phyloP scores from a whole-genome alignment of 495 filamentous ascomycete species.

The Trichoderma gamsii region DNA sequence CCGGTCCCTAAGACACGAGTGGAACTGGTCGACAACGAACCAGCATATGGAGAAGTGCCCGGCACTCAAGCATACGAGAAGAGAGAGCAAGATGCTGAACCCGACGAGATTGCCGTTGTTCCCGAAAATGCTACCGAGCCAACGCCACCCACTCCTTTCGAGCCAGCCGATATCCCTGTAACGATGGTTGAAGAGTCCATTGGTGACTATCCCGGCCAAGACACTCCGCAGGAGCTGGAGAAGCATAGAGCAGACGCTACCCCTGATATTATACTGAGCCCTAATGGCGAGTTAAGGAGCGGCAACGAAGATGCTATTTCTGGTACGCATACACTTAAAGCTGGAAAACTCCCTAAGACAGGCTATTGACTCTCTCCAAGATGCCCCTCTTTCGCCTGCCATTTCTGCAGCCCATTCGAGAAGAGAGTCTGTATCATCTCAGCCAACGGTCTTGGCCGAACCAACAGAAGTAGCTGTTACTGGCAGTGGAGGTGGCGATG shows the following conservation, averaged over 20 bases:
- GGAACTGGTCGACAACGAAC: slow-evolving; percentile 62
- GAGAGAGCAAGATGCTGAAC: slow-evolving; percentile 75
- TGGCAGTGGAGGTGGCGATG: too few species aligned
- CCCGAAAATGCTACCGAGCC: slow-evolving; percentile 37
- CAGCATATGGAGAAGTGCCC: slow-evolving; percentile 78
- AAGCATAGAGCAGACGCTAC: slow-evolving; percentile 40
- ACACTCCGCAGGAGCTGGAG: background rate
- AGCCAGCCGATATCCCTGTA: slow-evolving; percentile 33
- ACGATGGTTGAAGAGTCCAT: slow-evolving; percentile 41
- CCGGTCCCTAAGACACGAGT: slow-evolving; percentile 79
- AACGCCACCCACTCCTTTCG: slow-evolving; percentile 18
- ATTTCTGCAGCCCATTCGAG: background rate
- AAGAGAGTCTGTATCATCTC: slow-evolving; percentile 17
- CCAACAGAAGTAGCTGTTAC: background rate
- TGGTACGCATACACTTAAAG: background rate
- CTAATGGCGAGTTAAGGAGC: slow-evolving; percentile 27
- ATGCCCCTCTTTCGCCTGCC: slow-evolving; percentile 13
- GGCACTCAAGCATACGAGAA: slow-evolving; percentile 72
- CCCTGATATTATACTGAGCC: slow-evolving; percentile 43
- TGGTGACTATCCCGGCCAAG: background rate
- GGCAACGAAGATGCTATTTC: slow-evolving; percentile 16
- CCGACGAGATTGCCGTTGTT: slow-evolving; percentile 59
- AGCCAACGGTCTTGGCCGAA: slow-evolving; percentile 26
- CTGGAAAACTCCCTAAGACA: background rate
- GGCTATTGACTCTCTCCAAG: background rate